These are phyloP conservation scores for Xerocomellus dryophilus DNA, from an alignment of 768 basidiomycete genomes.

Conservation along the genomic window DNA sequence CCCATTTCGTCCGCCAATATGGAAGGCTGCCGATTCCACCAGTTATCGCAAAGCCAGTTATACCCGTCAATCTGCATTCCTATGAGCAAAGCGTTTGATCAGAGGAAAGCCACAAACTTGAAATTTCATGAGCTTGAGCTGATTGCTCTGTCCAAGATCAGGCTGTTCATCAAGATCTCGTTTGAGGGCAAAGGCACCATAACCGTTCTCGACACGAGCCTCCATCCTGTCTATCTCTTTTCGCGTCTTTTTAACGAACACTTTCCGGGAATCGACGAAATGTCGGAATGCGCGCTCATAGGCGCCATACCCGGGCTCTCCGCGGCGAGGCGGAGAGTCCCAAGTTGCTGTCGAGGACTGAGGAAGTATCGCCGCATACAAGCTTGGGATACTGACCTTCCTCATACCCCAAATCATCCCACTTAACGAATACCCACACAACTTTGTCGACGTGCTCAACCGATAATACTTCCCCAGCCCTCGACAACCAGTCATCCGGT, in stretches of 20 bases:
- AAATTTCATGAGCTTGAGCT: slow-evolving; percentile 80
- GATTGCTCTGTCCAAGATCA: slow-evolving; percentile 60
- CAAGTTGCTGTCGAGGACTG: slow-evolving; percentile 63
- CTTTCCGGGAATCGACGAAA: slow-evolving; percentile 59
- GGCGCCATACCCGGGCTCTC: slow-evolving; percentile 55
- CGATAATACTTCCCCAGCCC: slow-evolving; percentile 42
- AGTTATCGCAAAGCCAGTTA: slow-evolving; percentile 83
- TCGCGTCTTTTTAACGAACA: slow-evolving; percentile 51
- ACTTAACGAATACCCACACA: slow-evolving; percentile 86
- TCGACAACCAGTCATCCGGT: slow-evolving; percentile 49
- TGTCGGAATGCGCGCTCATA: slow-evolving; percentile 66
- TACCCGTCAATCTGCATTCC: slow-evolving; percentile 64
- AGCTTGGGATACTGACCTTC: slow-evolving; percentile 54
- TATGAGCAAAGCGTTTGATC: slow-evolving; percentile 2
- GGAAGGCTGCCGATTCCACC: slow-evolving; percentile 82
- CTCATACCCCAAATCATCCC: slow-evolving; percentile 91
- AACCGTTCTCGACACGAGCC: slow-evolving; percentile 54
- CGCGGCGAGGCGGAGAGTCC: slow-evolving; percentile 78
- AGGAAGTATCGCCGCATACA: neutral
- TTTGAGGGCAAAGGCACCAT: slow-evolving; percentile 44
- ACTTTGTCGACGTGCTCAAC: slow-evolving; percentile 57
- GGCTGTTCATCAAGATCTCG: slow-evolving; percentile 49
- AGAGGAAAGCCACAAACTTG: slow-evolving; percentile 50
- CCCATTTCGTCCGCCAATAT: slow-evolving; percentile 99
- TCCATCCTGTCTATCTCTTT: slow-evolving; percentile 45